phyloP scores from a whole-genome alignment of 768 basidiomycete species.

The Tricholomella constricta region DNA sequence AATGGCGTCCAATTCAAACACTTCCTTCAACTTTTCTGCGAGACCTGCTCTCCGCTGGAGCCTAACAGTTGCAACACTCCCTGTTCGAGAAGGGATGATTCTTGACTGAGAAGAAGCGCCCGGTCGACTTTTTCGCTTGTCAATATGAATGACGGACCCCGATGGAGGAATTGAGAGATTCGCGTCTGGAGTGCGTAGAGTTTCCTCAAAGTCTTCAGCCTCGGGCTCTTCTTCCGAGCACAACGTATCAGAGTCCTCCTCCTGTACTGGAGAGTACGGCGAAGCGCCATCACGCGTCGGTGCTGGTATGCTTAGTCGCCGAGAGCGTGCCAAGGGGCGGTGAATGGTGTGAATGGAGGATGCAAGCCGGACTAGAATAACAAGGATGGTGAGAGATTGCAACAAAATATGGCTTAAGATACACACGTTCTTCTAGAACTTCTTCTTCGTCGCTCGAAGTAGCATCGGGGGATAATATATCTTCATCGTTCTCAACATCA shows the following conservation, averaged over 20 bases:
- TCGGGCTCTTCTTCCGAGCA: constrained; percentile 53
- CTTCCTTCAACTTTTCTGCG: constrained; percentile 85
- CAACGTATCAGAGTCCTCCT: constrained; percentile 37
- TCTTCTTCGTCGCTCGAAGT: constrained; percentile 71
- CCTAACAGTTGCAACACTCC: constrained; percentile 76
- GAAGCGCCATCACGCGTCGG: constrained; percentile 18
- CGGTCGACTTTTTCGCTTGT: neutral
- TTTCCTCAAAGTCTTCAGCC: constrained; percentile 60
- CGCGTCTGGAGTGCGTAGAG: constrained; percentile 39
- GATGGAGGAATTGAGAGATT: constrained; percentile 18
- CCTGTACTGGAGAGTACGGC: constrained; percentile 26
- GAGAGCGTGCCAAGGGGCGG: constrained; percentile 73
- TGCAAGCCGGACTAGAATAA: constrained; percentile 52
- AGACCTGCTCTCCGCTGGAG: constrained; percentile 68
- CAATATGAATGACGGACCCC: constrained; percentile 13
- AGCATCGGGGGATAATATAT: constrained; percentile 43
- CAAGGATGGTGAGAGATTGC: constrained; percentile 1
- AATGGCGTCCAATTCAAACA: constrained; percentile 81
- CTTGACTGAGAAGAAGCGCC: constrained; percentile 11
- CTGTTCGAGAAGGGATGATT: constrained; percentile 41
- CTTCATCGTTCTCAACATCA: constrained; percentile 71
- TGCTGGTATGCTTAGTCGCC: constrained; percentile 37
- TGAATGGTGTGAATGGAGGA: constrained; percentile 91
- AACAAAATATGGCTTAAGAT: neutral
- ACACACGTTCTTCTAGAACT: constrained; percentile 37